phyloP scores from a whole-genome alignment of 192 early-diverging fungal species.

The Phlyctochytrium planicorne region DNA sequence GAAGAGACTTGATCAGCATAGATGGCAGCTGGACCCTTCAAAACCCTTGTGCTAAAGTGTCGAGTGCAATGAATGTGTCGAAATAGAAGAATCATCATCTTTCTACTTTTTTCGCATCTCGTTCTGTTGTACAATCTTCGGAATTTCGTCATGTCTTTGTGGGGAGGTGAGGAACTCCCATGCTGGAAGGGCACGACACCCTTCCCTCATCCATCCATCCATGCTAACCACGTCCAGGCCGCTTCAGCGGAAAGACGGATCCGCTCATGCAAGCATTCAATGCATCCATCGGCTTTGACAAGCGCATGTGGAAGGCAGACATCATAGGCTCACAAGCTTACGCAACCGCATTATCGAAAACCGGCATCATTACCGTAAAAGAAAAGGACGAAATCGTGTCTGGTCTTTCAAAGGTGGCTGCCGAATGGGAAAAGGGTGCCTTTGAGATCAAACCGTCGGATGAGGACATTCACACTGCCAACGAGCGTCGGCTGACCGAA shows the following conservation, averaged over 20 bases:
- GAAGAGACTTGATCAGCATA: slow-evolving; percentile 44
- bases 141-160: background rate
- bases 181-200: no score
- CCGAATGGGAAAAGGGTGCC: slow-evolving; percentile 76
- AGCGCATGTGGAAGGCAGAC: slow-evolving; percentile 89
- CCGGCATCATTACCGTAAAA: slow-evolving; percentile 71
- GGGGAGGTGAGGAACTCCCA: slow-evolving; percentile 1
- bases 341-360: slow-evolving; percentile 71
- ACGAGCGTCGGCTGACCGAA: slow-evolving; percentile 93
- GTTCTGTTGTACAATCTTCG: no score
- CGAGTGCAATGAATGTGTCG: no score
- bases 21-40: slow-evolving; percentile 19
- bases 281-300: slow-evolving; percentile 91
- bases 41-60: background rate
- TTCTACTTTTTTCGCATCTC: no score
- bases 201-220: background rate
- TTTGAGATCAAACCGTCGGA: slow-evolving; percentile 78
- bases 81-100: no score
- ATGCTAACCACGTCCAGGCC: slow-evolving; percentile 13
- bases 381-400: slow-evolving; percentile 71
- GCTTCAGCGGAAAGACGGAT: slow-evolving; percentile 78
- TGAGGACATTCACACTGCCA: slow-evolving; percentile 99
- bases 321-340: slow-evolving; percentile 86
- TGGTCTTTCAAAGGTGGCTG: slow-evolving; percentile 73
- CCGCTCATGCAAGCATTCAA: slow-evolving; percentile 98